A percentile compares a stretch with the other conserved stretches of the same genome.
These are phyloP conservation scores for Panicum miliaceum DNA, from an alignment of 176 grass and related monocot species.

Conservation along the genomic window DNA sequence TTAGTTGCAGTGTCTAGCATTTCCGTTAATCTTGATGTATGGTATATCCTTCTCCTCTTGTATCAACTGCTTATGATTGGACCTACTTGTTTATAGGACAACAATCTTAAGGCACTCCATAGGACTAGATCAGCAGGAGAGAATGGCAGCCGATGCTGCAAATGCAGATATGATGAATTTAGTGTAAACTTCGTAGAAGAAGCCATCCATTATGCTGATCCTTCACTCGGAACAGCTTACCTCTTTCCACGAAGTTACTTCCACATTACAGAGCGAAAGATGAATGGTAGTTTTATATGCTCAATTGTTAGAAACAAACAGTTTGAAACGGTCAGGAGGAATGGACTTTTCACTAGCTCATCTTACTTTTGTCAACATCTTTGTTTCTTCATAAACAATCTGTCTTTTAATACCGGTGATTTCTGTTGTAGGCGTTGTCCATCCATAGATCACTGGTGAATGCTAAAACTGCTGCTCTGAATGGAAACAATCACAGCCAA, in stretches of 20 bases:
- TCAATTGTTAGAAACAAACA: neutral
- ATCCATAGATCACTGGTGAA: slow-evolving; percentile 69
- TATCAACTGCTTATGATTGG: neutral
- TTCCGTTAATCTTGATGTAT: neutral
- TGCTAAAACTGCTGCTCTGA: slow-evolving; percentile 68
- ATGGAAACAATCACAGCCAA: slow-evolving; percentile 50
- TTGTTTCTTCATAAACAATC: neutral
- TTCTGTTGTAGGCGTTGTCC: slow-evolving; percentile 66
- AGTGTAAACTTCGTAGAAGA: neutral
- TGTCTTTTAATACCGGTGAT: neutral
- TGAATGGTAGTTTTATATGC: neutral
- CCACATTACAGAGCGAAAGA: neutral
- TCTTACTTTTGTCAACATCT: neutral
- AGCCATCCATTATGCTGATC: neutral
- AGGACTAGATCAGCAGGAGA: neutral
- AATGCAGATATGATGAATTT: neutral
- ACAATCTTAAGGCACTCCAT: neutral
- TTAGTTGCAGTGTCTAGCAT: neutral
- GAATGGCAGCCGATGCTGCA: neutral
- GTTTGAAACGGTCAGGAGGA: neutral
- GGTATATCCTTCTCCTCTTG: neutral
- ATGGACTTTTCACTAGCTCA: too few species aligned
- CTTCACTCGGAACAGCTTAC: neutral
- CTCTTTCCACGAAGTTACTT: neutral
- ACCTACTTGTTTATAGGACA: neutral